Evolutionary conservation across 352 stramenopile genomes (phyloP), one percentile per base, ranked within the genome.

Genomic region (Saprolegnia parasitica): DNA sequence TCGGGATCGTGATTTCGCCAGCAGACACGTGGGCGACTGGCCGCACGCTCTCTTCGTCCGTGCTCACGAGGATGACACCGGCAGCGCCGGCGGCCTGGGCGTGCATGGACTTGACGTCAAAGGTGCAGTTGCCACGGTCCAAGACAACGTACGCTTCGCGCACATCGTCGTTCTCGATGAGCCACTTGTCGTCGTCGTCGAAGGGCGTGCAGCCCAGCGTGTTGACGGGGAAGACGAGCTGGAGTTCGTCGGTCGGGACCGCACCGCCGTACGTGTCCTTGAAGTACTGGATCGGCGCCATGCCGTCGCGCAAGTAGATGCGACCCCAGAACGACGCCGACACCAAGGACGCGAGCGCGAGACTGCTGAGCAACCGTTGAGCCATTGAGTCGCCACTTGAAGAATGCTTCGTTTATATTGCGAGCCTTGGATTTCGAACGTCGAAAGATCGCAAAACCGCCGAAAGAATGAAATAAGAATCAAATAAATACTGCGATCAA

Each of bases 241-340:
- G 68, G 5, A 84, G 62, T 56, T 89, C 83, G 10, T 40, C 68
- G 26, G 42, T 5, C 13, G 73, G 21, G 67, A 91, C 86, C 0
- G 72, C 52, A 0, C 81, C 81, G 1, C 81, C 77, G 24, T 81
- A 91, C 29, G 52, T 62, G 54, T 87, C 81, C 15, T 81, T 81
- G 64, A 91, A 88, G 76, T 91, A 91, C 73, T 91, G 83, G 66
- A 91, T 87, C 58, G 81, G 81, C 0, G 79, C 71, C 24, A 88
- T 63, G 1, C 80, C 83, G 35, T 85, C 73, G 40, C 77, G 80
- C n/a, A 91, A 56, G 67, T 91, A 91, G 63, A 91, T 78, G 20
- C 83, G 78, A 0, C 83, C 83, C 83, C 83, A 91, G 8, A 67
- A 23, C 3, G 83, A 79, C 8, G 45, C 37, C 5, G 63, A 16